Evolutionary conservation across 2,329 filamentous ascomycete genomes (phyloP), one percentile per base, ranked within the genome.

Genomic region (Pseudonectria buxi): DNA sequence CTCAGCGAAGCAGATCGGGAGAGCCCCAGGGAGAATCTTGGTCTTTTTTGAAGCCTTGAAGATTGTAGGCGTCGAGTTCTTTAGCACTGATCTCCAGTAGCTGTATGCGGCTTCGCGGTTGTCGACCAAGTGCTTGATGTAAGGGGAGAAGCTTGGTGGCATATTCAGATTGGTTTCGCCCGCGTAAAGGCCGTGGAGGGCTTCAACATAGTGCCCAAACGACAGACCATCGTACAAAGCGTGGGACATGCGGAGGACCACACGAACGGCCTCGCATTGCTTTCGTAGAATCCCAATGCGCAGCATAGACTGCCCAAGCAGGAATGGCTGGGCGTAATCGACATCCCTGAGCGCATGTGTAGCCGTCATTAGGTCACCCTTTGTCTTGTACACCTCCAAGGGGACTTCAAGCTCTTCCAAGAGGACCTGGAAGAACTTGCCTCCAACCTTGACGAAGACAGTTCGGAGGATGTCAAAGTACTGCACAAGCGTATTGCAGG

Each of bases 191-290:
- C 14, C 9, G 13, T 34, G 37, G 10, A 47, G 30, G 12, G 32
- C 33, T 18, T 30, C 25, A 26, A 39, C 10, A 24, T 45, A 29
- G 25, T 39, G 28, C 29, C 34, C 36, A 13, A 45, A 18, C 18
- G 35, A 41, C 14, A 41, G 14, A 16, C 44, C 44, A 26, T 47
- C 44, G n/a, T 45, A 47, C 12, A 47, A 7, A 14, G 44, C 44
- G 26, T 47, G 44, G n/a, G 38, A 41, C 40, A 43, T 45, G 10
- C 35, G 36, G 10, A 47, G 31, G 10, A 43, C 24, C n/a, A 47
- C 26, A 18, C 37, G 33, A 6, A 29, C 14, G 6, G 14, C 32
- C 10, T 22, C 10, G 6, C 5, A 16, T 18, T 16, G 31, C 27
- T 38, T 33, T 37, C 13, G 26, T 4, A 43, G 27, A 27, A 43